Evolutionary conservation across 129 eudicot genomes (phyloP), one percentile per base, ranked within the genome.

Genomic region (Ambrosia trifida): DNA sequence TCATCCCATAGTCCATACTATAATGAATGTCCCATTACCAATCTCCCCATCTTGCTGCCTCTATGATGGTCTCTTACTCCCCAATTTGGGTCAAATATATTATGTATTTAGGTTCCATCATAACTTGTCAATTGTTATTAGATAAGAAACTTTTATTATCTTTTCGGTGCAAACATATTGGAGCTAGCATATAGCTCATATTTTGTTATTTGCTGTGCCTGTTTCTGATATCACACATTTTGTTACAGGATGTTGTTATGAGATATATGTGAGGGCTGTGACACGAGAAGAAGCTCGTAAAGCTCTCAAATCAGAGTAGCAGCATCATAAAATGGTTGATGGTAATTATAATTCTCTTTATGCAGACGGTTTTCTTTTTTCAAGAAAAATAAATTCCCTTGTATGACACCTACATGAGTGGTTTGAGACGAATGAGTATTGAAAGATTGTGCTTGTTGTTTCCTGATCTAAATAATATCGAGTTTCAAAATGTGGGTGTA

Each of bases 221-320:
- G 44, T 10, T 40, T 40, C 11, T 40, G 44, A 40, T 40, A 40
- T 40, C 11, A 7, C 11, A 10, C 44, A 40, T 40, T 40, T 40
- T 68, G 68, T 78, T 72, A 7, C 88, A 88, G 91, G 95, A 75
- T 81, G 90, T 75, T 88, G 88, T 80, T 88, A 88, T 67, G 91
- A 88, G 88, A 81, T 83, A 59, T 88, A 88, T 57, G 88, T 85
- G 40, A 85, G 70, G 78, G 86, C 95, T 45, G 73, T 70, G 9
- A 83, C 75, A 67, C 82, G 85, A 76, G 86, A 88, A 76, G 95
- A 85, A 83, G 86, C 90, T 59, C 81, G 86, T 63, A 76, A 80
- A 83, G 82, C 84, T 17, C 77, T 78, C 40, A 76, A 82, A 70
- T 67, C 68, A 1, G 49, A 76, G 66, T 76, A 76, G 68, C 72